Evolutionary conservation across 495 filamentous ascomycete species (phyloP), one percentile per base, ranked within the genome.

Genomic region (Parathielavia hyrcaniae): DNA sequence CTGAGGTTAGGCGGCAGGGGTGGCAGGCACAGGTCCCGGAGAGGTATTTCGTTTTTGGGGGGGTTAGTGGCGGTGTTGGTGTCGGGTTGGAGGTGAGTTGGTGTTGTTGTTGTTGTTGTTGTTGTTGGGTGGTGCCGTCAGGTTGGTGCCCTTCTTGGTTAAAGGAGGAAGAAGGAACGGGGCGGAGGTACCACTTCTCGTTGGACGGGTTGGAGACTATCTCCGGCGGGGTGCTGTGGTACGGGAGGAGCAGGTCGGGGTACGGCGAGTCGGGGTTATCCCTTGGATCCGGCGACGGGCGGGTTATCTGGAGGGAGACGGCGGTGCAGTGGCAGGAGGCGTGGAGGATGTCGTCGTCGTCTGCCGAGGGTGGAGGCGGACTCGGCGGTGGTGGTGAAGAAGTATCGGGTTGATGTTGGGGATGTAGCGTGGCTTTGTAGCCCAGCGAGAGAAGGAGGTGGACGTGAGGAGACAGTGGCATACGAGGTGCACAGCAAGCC

Each of bases 21-120:
- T 65, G 69, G 67, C 86, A 89, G 0, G 77, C 75, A 65, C 86
- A 89, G n/a, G 79, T 79, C 5, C 84, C 85, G 10, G 83, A 80
- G 2, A 86, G 71, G 69, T 83, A 89, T 46, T 73, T 79, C 11
- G n/a, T 17, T 5, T n/a, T n/a, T n/a, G n/a, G n/a, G n/a, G n/a
- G n/a, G n/a, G n/a, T n/a, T n/a, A n/a, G n/a, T n/a, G n/a, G n/a
- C n/a, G n/a, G n/a, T n/a, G n/a, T n/a, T 62, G 20, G 13, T n/a
- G 1, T 2, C 30, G 19, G 44, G 1, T 2, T 17, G 12, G 39
- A n/a, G 1, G 9, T 19, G 7, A 1, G n/a, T 43, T 19, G 12
- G 54, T 22, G 4, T 46, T 26, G 14, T 36, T 53, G 32, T 17
- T 50, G 16, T 49, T 4, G 46, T n/a, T 36, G 49, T 16, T 11